phyloP scores from a whole-genome alignment of 768 basidiomycete species.

The Tubosaeta sp. region DNA sequence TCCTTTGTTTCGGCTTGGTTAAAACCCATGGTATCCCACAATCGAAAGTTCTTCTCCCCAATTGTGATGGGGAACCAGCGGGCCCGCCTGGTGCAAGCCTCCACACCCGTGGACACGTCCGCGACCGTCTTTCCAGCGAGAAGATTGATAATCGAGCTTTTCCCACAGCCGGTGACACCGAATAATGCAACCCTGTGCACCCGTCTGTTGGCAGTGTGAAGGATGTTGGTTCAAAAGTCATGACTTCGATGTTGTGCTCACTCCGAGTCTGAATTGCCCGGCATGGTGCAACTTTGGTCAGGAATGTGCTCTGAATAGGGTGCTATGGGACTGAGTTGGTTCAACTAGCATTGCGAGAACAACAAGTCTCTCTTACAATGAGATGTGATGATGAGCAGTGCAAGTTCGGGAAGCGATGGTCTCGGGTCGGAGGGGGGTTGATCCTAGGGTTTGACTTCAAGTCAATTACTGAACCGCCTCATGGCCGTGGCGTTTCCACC shows the following conservation, averaged over 20 bases:
- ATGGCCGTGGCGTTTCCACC: conserved; percentile 6
- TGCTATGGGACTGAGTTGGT: background rate
- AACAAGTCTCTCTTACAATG: conserved; percentile 4
- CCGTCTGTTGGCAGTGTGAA: conserved; percentile 8
- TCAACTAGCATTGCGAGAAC: background rate
- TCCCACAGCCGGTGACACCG: conserved; percentile 28
- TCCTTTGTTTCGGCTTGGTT: conserved; percentile 20
- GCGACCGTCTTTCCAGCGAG: conserved; percentile 26
- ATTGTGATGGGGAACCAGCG: conserved; percentile 19
- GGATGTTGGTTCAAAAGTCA: conserved; percentile 1
- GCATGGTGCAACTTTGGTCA: conserved; percentile 5
- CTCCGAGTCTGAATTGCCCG: conserved; percentile 4
- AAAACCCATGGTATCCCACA: conserved; percentile 36
- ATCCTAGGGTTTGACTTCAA: background rate
- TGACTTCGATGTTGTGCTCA: conserved; percentile 9
- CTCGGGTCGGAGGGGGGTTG: background rate
- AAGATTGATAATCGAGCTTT: conserved; percentile 30
- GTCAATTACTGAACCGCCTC: conserved; percentile 13
- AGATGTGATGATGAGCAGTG: background rate
- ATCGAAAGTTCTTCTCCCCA: conserved; percentile 17
- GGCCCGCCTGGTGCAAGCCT: conserved; percentile 33
- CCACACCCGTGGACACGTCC: conserved; percentile 24
- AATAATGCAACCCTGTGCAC: conserved; percentile 24
- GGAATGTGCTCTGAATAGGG: background rate
- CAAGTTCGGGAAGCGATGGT: background rate